Evolutionary conservation across 768 basidiomycete species (phyloP).

Genomic region (Trametes cinnabarina): DNA sequence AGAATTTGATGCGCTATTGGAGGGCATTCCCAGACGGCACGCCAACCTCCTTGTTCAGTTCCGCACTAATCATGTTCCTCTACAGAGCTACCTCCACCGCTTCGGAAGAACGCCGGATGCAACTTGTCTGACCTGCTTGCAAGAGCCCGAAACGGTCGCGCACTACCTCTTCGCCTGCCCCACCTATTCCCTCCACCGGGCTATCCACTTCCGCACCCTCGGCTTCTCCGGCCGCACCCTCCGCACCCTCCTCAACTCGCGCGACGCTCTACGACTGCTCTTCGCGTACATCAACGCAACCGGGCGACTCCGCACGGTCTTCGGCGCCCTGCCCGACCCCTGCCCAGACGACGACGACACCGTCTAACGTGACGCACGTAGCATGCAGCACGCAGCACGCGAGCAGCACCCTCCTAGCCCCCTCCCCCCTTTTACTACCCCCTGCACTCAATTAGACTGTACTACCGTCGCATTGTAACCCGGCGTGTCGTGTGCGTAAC

Average conservation of each 20-base stretch:
- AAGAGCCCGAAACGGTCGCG: constrained; percentile 9
- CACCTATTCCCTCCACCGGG: background rate
- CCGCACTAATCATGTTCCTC: constrained; percentile 31
- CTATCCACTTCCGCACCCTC: background rate
- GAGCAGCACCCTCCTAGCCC: too few species aligned
- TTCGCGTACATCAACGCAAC: constrained; percentile 16
- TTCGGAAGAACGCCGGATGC: constrained; percentile 7
- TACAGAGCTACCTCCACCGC: constrained; percentile 28
- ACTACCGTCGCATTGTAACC: too few species aligned
- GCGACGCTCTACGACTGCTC: background rate
- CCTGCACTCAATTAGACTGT: too few species aligned
- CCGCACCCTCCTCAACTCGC: constrained; percentile 2
- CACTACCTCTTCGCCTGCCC: constrained; percentile 25
- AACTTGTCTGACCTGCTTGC: constrained; percentile 15
- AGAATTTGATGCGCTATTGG: background rate
- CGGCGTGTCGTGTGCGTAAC: too few species aligned
- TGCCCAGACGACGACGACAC: background rate
- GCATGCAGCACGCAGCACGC: too few species aligned
- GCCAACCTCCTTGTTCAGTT: constrained; percentile 30
- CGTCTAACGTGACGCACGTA: background rate
- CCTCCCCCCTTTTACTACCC: too few species aligned
- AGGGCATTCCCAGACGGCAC: background rate
- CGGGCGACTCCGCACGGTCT: background rate
- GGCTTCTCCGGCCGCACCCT: background rate
- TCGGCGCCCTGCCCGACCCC: background rate